Evolutionary conservation across 2,329 filamentous ascomycete genomes (phyloP).

Genomic region (Coniella vitis): DNA sequence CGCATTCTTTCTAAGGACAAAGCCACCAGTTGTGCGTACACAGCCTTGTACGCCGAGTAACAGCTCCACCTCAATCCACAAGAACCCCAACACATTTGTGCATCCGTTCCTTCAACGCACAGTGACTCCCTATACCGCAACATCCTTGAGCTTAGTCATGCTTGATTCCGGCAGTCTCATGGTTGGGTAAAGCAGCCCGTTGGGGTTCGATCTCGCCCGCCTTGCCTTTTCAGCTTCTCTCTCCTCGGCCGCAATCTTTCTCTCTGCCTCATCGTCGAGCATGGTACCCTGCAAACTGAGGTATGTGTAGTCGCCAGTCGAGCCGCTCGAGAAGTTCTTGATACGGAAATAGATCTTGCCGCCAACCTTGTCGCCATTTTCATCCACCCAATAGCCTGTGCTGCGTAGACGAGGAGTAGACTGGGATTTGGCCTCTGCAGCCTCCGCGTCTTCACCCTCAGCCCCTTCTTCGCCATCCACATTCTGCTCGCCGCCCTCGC

Average conservation of each 20-base stretch:
- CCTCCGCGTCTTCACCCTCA: conserved; percentile 25
- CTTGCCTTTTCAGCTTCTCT: conserved; percentile 31
- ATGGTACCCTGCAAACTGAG: conserved; percentile 86
- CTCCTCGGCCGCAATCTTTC: conserved; percentile 49
- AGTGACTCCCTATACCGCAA: neutral
- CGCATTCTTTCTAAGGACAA: no score
- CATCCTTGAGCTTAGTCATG: conserved; percentile 38
- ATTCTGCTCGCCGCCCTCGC: conserved; percentile 9
- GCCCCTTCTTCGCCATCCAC: conserved; percentile 20
- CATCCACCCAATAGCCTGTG: conserved; percentile 71
- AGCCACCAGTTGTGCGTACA: no score
- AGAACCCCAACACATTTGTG: neutral
- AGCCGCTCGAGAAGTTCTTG: conserved; percentile 74
- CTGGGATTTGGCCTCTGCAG: conserved; percentile 37
- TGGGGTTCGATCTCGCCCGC: conserved; percentile 29
- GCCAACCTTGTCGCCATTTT: conserved; percentile 59
- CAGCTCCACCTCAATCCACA: no score
- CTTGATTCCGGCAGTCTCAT: conserved; percentile 45
- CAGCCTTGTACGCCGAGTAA: no score
- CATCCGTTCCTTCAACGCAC: neutral
- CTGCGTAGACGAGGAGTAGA: conserved; percentile 46
- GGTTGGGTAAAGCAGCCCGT: conserved; percentile 23
- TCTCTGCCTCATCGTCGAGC: conserved; percentile 62
- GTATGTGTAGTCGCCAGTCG: conserved; percentile 69
- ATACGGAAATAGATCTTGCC: conserved; percentile 72